Evolutionary conservation across 768 basidiomycete genomes (phyloP).

Genomic region (Tremella mesenterica): DNA sequence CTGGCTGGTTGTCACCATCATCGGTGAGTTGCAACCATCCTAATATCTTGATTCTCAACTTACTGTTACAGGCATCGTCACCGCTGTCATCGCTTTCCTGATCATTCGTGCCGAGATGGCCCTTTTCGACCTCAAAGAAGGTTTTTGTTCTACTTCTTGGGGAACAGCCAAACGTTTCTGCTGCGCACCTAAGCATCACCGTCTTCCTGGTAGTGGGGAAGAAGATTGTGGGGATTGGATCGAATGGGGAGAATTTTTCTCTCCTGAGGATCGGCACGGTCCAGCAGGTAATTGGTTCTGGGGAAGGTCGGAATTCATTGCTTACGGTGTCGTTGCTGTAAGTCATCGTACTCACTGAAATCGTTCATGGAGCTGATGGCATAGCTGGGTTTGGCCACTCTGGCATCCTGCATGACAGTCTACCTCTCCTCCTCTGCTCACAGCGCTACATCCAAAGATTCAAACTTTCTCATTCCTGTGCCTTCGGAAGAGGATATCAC

Average conservation of each 20-base stretch:
- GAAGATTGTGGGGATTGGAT: slow-evolving; percentile 61
- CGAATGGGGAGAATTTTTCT: slow-evolving; percentile 61
- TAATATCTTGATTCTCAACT: too few relatives aligned
- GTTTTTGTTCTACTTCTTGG: slow-evolving; percentile 65
- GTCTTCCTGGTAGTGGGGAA: slow-evolving; percentile 4
- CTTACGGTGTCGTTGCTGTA: slow-evolving; percentile 72
- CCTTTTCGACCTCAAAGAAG: slow-evolving; percentile 87
- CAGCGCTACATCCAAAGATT: slow-evolving; percentile 82
- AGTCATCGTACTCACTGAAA: slow-evolving; percentile 32
- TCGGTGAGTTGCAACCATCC: slow-evolving; percentile 47
- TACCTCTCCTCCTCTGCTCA: slow-evolving; percentile 79
- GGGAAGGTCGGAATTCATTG: slow-evolving; percentile 55
- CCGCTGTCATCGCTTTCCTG: slow-evolving; percentile 75
- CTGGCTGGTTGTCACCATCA: slow-evolving; percentile 80
- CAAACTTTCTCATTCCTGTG: slow-evolving; percentile 48
- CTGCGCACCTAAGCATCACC: slow-evolving; percentile 51
- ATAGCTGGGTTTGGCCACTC: slow-evolving; percentile 63
- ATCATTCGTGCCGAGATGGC: slow-evolving; percentile 78
- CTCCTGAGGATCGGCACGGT: slow-evolving; percentile 37
- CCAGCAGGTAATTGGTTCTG: slow-evolving; percentile 42
- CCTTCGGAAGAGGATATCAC: slow-evolving; percentile 39
- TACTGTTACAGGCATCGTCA: slow-evolving; percentile 53
- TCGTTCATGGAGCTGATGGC: not conserved
- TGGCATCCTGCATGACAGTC: slow-evolving; percentile 73
- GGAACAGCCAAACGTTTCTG: slow-evolving; percentile 74